Conservation (phyloP, 768 basidiomycete species). For the Mycena chlorophos region DNA sequence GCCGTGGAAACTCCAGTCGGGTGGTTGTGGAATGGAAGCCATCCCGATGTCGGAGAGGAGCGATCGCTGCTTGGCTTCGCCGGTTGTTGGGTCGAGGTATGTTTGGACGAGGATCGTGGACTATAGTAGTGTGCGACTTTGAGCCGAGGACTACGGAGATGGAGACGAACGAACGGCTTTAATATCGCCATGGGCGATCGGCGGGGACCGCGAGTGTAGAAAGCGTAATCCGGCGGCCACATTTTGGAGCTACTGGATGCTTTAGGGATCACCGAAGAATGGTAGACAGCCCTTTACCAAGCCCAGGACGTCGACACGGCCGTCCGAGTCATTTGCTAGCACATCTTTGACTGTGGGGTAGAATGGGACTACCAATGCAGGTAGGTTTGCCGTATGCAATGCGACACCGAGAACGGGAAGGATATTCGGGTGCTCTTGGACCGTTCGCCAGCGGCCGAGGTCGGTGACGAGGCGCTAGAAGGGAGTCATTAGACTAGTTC, state of each 20-base stretch:
- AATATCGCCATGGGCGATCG: constrained; percentile 45
- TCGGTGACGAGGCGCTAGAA: constrained; percentile 15
- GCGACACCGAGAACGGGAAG: constrained; percentile 12
- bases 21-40: constrained; percentile 32
- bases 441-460: constrained; percentile 13
- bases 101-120: constrained; percentile 10
- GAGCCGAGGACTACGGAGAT: neutral
- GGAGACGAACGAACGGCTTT: constrained; percentile 36
- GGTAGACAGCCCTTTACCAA: constrained; percentile 4
- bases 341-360: constrained; percentile 3
- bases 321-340: neutral
- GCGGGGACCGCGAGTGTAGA: constrained; percentile 39
- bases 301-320: constrained; percentile 3
- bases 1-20: constrained; percentile 27
- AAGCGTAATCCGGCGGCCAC: constrained; percentile 39
- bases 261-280: neutral
- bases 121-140: neutral
- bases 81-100: neutral
- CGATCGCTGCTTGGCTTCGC: constrained; percentile 6
- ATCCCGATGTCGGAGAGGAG: constrained; percentile 37
- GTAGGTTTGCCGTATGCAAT: constrained; percentile 17
- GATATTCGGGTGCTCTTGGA: constrained; percentile 18
- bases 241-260: constrained; percentile 34
- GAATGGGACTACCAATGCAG: constrained; percentile 12
- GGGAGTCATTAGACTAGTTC: neutral